These are phyloP conservation scores for Chenopodium berlandieri DNA, from an alignment of 148 eudicot species.

Conservation along the genomic window DNA sequence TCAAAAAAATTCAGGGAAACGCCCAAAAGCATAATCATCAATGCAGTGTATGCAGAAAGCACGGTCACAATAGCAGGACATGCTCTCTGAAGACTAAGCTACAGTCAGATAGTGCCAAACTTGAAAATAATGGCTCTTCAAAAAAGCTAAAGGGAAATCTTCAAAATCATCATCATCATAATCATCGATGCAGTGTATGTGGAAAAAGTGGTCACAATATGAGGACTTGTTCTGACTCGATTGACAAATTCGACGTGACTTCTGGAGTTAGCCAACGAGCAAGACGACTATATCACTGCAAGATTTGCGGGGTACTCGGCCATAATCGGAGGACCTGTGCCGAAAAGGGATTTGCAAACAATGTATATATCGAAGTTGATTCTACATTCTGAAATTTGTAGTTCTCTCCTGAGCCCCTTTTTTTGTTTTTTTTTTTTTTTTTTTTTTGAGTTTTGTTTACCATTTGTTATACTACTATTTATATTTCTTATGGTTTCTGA, in stretches of 20 bases:
- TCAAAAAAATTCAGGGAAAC: not conserved
- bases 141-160: not conserved
- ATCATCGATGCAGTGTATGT: constrained; percentile 24
- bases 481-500: not conserved
- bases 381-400: not conserved
- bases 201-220: constrained; percentile 30
- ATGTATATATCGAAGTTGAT: not conserved
- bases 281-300: constrained; percentile 38
- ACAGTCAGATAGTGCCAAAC: not conserved
- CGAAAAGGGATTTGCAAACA: not conserved
- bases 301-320: constrained; percentile 51
- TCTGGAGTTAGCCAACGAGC: not conserved
- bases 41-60: constrained; percentile 25
- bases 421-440: not conserved
- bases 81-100: constrained; percentile 10
- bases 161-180: constrained; percentile 1
- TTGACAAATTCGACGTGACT: not conserved
- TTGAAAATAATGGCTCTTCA: not conserved
- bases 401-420: not conserved
- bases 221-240: constrained; percentile 9
- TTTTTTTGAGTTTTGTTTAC: not conserved
- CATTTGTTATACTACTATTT: not conserved
- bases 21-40: constrained; percentile 4
- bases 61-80: constrained; percentile 29
- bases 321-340: constrained; percentile 70